phyloP scores from a whole-genome alignment of 2,329 filamentous ascomycete genomes.

The Rhinocladiella mackenziei region DNA sequence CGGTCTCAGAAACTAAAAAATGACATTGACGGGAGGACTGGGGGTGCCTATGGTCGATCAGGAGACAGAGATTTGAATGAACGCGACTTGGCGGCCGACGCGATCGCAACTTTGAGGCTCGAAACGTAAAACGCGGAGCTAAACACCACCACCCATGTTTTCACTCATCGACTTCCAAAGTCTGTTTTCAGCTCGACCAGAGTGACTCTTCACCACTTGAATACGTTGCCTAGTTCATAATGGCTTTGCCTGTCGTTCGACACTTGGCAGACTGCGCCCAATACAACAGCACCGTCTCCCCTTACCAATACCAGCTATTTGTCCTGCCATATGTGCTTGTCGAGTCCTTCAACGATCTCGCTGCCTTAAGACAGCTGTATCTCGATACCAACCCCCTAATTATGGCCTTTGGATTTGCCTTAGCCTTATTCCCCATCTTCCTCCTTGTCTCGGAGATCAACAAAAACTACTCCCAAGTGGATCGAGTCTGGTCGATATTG shows the following conservation, averaged over 20 bases:
- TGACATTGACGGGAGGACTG: neutral
- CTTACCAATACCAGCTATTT: conserved; percentile 67
- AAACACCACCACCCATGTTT: too few species aligned
- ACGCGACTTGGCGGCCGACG: too few species aligned
- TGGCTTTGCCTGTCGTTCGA: conserved; percentile 70
- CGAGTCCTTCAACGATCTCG: conserved; percentile 56
- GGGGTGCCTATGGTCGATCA: neutral
- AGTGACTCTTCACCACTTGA: too few species aligned
- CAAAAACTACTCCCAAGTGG: conserved; percentile 94
- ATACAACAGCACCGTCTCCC: conserved; percentile 68
- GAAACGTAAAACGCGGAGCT: too few species aligned
- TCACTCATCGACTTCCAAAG: too few species aligned
- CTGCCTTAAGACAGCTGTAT: conserved; percentile 68
- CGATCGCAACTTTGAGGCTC: too few species aligned
- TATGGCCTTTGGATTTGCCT: conserved; percentile 65
- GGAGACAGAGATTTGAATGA: too few species aligned
- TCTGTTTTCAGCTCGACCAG: too few species aligned
- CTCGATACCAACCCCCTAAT: conserved; percentile 81
- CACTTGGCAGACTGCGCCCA: conserved; percentile 71
- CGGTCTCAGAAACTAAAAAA: neutral
- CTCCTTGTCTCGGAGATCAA: conserved; percentile 78
- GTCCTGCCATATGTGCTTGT: conserved; percentile 64
- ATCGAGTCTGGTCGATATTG: conserved; percentile 85
- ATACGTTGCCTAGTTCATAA: conserved; percentile 33
- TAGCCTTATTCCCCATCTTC: conserved; percentile 68